Evolutionary conservation across 306 rosid genomes (phyloP), one percentile per base, ranked within the genome.

Genomic region (Malus domestica): DNA sequence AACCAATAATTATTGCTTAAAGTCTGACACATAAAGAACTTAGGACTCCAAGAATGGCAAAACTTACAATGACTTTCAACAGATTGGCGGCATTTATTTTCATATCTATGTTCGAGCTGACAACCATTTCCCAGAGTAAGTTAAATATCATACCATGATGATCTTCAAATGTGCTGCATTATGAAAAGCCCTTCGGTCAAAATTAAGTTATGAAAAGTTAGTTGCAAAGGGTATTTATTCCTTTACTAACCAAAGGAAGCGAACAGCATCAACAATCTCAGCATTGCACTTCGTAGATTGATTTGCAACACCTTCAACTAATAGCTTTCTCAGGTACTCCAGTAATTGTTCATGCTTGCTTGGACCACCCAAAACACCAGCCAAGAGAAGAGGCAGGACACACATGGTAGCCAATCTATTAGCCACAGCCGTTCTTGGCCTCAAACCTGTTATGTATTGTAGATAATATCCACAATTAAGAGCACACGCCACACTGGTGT

Each of bases 91-190:
- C 98, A 67, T 85, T 86, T 83, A 88, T 83, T 87, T 94, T 94
- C 96, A 94, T 84, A 82, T 85, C 84, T 70, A 83, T 65, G 44
- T 89, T 86, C 51, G 97, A 84, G 89, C 93, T 89, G 73, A 95
- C 97, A 76, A 95, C 97, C 99, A 95, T 92, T 87, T 95, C 99
- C 99, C 97, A 95, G 51, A 92, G 90, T 76, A 95, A 89, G 78
- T 90, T 89, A 81, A 95, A 88, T 64, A 95, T 82, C 91, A 89
- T 80, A 11, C 80, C 82, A 67, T 95, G 97, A 74, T 92, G 91
- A 71, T 86, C 90, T 71, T 90, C 93, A 67, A 80, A 79, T 65
- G 91, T 92, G 86, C 97, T 95, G 93, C 90, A 89, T 63, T 76
- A 71, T 19, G 40, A 74, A 82, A 83, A 84, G 55, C 67, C 73